Conservation (phyloP, 768 basidiomycete genomes). For the Royoungia palumana region DNA sequence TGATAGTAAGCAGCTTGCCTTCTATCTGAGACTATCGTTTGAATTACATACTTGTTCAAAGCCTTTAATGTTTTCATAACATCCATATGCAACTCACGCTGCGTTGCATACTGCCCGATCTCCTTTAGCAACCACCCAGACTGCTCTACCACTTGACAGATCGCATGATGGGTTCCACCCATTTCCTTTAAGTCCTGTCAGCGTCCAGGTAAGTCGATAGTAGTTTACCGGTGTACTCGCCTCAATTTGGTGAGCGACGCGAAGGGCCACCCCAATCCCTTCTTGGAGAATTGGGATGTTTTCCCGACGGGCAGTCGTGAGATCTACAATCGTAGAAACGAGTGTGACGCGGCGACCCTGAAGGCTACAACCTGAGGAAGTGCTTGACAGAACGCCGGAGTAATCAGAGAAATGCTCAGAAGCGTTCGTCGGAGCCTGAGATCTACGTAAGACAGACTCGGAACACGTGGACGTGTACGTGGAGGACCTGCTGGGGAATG, state of each 20-base stretch:
- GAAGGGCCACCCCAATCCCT: conserved; percentile 8
- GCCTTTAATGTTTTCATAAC: conserved; percentile 2
- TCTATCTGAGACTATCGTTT: not conserved
- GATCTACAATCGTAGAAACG: conserved; percentile 1
- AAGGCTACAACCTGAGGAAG: conserved; percentile 1
- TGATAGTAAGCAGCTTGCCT: not conserved
- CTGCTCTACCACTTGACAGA: conserved; percentile 9
- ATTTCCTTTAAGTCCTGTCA: conserved; percentile 5
- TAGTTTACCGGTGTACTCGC: conserved; percentile 2
- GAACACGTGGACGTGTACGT: not conserved
- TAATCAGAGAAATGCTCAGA: not conserved
- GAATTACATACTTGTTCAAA: conserved; percentile 5
- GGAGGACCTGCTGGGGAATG: not conserved
- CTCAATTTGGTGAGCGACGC: conserved; percentile 6
- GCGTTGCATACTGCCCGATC: conserved; percentile 1
- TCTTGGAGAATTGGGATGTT: conserved; percentile 5
- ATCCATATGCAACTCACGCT: not conserved
- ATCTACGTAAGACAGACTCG: not conserved
- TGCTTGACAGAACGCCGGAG: not conserved
- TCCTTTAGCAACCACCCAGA: conserved; percentile 14
- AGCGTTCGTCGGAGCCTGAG: not conserved
- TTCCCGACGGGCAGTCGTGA: conserved; percentile 2
- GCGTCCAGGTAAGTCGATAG: not conserved
- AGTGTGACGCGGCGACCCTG: not conserved
- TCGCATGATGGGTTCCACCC: conserved; percentile 13